Evolutionary conservation across 768 basidiomycete species (phyloP).

Genomic region (Astraeus odoratus): DNA sequence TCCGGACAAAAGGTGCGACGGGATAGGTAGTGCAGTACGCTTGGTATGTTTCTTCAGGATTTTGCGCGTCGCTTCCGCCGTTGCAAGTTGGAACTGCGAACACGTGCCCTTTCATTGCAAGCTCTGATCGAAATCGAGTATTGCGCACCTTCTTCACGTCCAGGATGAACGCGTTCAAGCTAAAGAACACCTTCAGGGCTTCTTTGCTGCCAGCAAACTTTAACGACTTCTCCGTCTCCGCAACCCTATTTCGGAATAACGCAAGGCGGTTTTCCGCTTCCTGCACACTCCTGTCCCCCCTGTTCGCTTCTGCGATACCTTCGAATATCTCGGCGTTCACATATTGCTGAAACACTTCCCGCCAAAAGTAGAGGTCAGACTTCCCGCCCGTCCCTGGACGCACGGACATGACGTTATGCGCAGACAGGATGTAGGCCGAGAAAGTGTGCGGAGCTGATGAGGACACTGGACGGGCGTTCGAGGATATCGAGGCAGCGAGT

Average conservation of each 20-base stretch:
- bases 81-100: slow-evolving; percentile 69
- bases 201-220: slow-evolving; percentile 5
- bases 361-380: slow-evolving; percentile 78
- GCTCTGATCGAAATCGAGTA: too few relatives aligned
- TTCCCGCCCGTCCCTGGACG: slow-evolving; percentile 31
- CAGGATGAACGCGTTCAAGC: slow-evolving; percentile 71
- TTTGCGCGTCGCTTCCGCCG: slow-evolving; percentile 85
- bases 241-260: slow-evolving; percentile 55
- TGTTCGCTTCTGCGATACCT: slow-evolving; percentile 49
- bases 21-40: slow-evolving; percentile 73
- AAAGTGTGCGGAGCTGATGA: slow-evolving; percentile 24
- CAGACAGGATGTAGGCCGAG: slow-evolving; percentile 24
- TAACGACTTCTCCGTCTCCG: slow-evolving; percentile 26
- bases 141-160: slow-evolving; percentile 67
- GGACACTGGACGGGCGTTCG: slow-evolving; percentile 27
- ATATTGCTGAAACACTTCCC: slow-evolving; percentile 85
- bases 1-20: slow-evolving; percentile 22
- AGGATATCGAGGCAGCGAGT: slow-evolving; percentile 36
- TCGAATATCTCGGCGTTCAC: slow-evolving; percentile 85
- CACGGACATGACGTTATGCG: slow-evolving; percentile 23
- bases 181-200: slow-evolving; percentile 64
- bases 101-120: too few relatives aligned
- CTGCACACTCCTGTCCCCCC: slow-evolving; percentile 63
- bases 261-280: slow-evolving; percentile 63
- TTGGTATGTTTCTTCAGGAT: slow-evolving; percentile 94